Evolutionary conservation across 805 yeast genomes (phyloP), one percentile per base, ranked within the genome.

Genomic region (Kuraishia cidri): DNA sequence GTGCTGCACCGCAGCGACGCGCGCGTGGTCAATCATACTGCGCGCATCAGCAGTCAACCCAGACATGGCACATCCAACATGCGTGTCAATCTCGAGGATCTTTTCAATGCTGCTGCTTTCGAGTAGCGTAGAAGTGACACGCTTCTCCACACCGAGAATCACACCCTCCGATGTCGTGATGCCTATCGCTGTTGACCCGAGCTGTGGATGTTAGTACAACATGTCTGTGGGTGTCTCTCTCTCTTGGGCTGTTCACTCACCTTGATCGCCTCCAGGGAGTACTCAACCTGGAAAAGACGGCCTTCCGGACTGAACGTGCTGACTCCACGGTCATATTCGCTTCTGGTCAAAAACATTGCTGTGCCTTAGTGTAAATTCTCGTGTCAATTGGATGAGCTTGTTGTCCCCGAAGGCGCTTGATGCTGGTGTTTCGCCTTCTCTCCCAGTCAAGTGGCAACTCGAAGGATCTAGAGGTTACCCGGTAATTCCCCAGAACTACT

Each of bases 261-360:
- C 52, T 92, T 92, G 58, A 92, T 92, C 30, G 98, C 98, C 59
- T 92, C 98, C 36, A 92, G 64, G 7, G 98, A 92, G 58, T 92
- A 92, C 58, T 92, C 98, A 28, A 92, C 98, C 62, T 92, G 98
- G 64, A 92, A 92, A 40, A 92, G 66, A 54, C 99, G 82, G 17
- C 99, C 99, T 57, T 94, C 98, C 17, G 99, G 99, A 2, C 97
- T 88, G 58, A 94, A 92, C 6, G 99, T 94, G 51, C 94, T 82
- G 31, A 92, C 98, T 42, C 98, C 99, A 59, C 99, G 82, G 56
- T 92, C 99, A 59, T 92, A 92, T 68, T 92, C 99, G 63, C 95
- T 83, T 79, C 99, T 82, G n/a, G 99, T 92, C 45, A 92, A 72
- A 62, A 92, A 92, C 99, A 92, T 92, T 33, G 36, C 40, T 20